Conservation (phyloP, 441 rosid genomes). For the Flueggea neowawraea region DNA sequence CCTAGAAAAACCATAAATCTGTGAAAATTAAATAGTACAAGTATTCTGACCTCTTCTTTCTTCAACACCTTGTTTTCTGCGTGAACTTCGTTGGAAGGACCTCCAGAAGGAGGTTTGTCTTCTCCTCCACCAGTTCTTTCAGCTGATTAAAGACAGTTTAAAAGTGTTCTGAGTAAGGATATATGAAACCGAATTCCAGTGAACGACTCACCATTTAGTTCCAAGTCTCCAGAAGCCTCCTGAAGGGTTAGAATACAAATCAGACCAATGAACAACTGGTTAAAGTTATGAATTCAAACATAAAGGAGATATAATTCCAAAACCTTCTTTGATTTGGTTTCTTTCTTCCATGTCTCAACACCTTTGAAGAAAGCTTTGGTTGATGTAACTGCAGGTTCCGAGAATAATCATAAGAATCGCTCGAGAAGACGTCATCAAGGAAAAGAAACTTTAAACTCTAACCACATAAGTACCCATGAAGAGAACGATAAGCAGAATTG, state of each 20-base stretch:
- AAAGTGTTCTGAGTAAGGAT: not conserved
- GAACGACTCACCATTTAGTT: slow-evolving; percentile 24
- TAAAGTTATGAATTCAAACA: too few relatives aligned
- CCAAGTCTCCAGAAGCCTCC: slow-evolving; percentile 34
- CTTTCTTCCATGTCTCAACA: slow-evolving; percentile 56
- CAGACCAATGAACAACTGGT: not conserved
- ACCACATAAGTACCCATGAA: slow-evolving; percentile 33
- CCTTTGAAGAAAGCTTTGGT: slow-evolving; percentile 54
- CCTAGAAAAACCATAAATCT: not conserved
- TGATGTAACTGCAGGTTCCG: slow-evolving; percentile 32
- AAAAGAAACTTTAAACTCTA: not conserved
- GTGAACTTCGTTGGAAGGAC: slow-evolving; percentile 12
- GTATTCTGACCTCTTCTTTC: slow-evolving; percentile 28
- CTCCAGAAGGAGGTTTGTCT: slow-evolving; percentile 31
- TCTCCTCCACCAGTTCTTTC: slow-evolving; percentile 23
- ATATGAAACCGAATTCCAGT: not conserved
- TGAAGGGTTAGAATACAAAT: slow-evolving; percentile 9
- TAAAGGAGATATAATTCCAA: too few relatives aligned
- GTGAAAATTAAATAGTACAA: not conserved
- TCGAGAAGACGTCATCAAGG: not conserved
- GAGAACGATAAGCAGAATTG: slow-evolving; percentile 44
- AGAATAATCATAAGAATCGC: not conserved
- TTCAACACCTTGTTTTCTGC: slow-evolving; percentile 20
- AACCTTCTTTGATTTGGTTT: slow-evolving; percentile 44
- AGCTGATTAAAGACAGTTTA: slow-evolving; percentile 18